These are phyloP conservation scores for Trametes gibbosa DNA, from an alignment of 768 basidiomycete genomes.

Conservation along the genomic window DNA sequence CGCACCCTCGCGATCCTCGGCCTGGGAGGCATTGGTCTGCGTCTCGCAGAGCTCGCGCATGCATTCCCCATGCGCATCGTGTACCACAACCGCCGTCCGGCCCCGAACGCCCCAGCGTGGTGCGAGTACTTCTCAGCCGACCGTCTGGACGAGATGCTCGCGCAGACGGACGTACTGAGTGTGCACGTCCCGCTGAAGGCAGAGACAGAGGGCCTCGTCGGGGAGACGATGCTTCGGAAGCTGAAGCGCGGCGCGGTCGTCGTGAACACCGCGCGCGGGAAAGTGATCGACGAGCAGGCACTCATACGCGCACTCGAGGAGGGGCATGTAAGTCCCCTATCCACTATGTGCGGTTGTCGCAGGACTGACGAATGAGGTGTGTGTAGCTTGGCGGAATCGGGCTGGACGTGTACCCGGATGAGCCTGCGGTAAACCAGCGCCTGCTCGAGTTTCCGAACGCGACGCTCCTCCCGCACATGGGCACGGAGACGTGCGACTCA, in stretches of 20 bases:
- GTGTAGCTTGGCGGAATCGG: conserved; percentile 73
- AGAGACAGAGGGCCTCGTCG: conserved; percentile 73
- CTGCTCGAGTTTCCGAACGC: conserved; percentile 81
- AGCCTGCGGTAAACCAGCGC: conserved; percentile 76
- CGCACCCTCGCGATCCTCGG: conserved; percentile 74
- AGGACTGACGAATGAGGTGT: not conserved
- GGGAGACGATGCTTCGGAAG: conserved; percentile 69
- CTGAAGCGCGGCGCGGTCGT: conserved; percentile 78
- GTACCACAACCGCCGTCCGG: conserved; percentile 68
- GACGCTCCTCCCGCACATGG: conserved; percentile 89
- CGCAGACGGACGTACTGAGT: conserved; percentile 76
- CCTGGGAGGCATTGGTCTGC: conserved; percentile 73
- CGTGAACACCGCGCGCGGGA: conserved; percentile 90
- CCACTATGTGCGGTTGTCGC: not conserved
- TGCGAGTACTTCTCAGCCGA: conserved; percentile 71
- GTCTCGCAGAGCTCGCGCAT: conserved; percentile 66
- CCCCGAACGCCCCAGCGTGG: conserved; percentile 60
- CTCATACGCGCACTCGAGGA: conserved; percentile 82
- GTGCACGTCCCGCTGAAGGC: conserved; percentile 78
- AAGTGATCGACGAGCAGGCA: conserved; percentile 84
- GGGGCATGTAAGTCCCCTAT: conserved; percentile 66
- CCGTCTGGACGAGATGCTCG: conserved; percentile 59
- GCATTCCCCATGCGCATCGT: conserved; percentile 89
- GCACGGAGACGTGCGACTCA: conserved; percentile 81
- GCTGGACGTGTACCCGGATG: conserved; percentile 84